Evolutionary conservation across 768 basidiomycete species (phyloP), one percentile per base, ranked within the genome.

Genomic region (Suillus fuscotomentosus): DNA sequence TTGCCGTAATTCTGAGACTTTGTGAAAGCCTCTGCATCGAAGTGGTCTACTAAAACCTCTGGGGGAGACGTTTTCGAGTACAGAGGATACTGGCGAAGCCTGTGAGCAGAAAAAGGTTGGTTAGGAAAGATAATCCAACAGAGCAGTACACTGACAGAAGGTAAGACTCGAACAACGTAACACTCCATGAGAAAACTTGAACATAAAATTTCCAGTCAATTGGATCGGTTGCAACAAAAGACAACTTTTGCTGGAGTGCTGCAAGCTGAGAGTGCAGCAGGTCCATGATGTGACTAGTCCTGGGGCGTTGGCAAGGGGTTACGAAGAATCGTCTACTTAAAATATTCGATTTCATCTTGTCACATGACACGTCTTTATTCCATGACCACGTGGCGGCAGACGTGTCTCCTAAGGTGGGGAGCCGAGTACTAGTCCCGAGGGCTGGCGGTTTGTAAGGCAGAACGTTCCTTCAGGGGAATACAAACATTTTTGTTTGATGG

Each of bases 1-100:
- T 84, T 86, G 22, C 95, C 94, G 78, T 99, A 99, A 48, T 83
- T 79, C 75, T 99, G 97, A 0, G 94, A 95, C 71, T 97, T 97
- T 66, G 87, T 81, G 75, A 96, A 97, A 15, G 87, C 88, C 3
- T 89, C 85, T 11, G 78, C 72, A 17, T 84, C 82, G 69, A 96
- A 88, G 73, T 94, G 89, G 2, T 76, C 76, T 4, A 85, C 87
- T 3, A 97, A 84, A 3, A 85, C 87, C 3, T 84, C 72, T 1
- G 94, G 94, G 0, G 92, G 95, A 43, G 82, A 80, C 0, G 81
- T 83, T 70, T 89, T 94, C 9, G 87, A 88, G 73, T 95, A 96
- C 54, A 92, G 80, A 3, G 92, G 92, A 70, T 92, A 91, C 76
- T 98, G 96, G 9, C 95, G 89, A 51, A 90, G 73, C 76, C 83